phyloP scores from a whole-genome alignment of 139 green algal genomes.

The Micractinium conductrix region DNA sequence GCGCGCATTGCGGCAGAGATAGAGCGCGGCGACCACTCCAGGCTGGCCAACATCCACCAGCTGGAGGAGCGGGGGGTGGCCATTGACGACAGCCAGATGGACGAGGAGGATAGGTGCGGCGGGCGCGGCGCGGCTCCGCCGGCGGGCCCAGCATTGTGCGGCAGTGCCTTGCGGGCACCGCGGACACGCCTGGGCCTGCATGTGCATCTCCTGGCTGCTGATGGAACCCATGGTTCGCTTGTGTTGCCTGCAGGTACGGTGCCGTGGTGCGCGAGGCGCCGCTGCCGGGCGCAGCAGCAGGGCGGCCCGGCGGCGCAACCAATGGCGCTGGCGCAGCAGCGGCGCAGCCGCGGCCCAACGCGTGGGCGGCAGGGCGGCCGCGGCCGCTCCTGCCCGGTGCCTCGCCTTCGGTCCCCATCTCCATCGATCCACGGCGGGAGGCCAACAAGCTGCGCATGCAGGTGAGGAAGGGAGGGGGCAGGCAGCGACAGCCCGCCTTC shows the following conservation, averaged over 20 bases:
- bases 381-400: constrained; percentile 24
- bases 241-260: no score
- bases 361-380: constrained; percentile 13
- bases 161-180: no score
- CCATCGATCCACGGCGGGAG: constrained; percentile 42
- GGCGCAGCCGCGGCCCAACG: constrained; percentile 1
- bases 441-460: constrained; percentile 47
- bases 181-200: no score
- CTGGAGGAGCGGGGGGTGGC: constrained; percentile 81
- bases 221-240: no score
- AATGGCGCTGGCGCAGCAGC: background rate
- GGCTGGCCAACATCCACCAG: constrained; percentile 72
- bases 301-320: background rate
- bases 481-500: background rate
- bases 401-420: constrained; percentile 30
- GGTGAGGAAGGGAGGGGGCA: background rate
- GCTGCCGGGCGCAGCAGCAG: background rate
- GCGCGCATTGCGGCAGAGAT: constrained; percentile 86
- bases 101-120: constrained; percentile 89
- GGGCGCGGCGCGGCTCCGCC: constrained; percentile 48
- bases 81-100: constrained; percentile 71
- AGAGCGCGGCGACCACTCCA: constrained; percentile 50
- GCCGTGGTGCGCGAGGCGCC: constrained; percentile 56
- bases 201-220: no score
- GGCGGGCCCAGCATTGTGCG: background rate